Evolutionary conservation across 2,329 filamentous ascomycete genomes (phyloP).

Genomic region (Hansfordia pulvinata): DNA sequence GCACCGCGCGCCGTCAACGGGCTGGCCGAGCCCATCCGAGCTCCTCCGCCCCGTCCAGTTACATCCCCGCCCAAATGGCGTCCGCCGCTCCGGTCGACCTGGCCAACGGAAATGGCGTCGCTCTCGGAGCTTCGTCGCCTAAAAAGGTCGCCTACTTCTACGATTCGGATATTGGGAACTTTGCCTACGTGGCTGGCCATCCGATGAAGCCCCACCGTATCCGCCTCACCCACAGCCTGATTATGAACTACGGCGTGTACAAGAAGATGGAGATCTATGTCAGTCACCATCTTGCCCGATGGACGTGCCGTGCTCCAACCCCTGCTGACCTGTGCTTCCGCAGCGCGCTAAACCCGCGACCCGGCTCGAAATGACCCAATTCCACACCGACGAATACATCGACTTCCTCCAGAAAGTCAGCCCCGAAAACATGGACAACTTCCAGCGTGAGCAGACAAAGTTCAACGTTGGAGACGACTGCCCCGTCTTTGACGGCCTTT

Average conservation of each 20-base stretch:
- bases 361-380: conserved; percentile 80
- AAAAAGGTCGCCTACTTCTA: conserved; percentile 98
- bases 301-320: no score
- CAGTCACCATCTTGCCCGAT: conserved; percentile 36
- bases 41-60: not conserved
- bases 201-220: conserved; percentile 99
- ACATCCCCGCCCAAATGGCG: conserved; percentile 26
- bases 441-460: conserved; percentile 76
- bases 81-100: conserved; percentile 36
- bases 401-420: conserved; percentile 92
- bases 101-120: conserved; percentile 35
- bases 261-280: conserved; percentile 95
- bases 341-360: conserved; percentile 78
- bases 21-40: not conserved
- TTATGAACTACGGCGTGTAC: conserved; percentile 92
- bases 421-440: conserved; percentile 95
- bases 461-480: conserved; percentile 97
- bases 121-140: conserved; percentile 26
- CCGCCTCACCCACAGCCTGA: conserved; percentile 85
- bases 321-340: conserved; percentile 1
- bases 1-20: not conserved
- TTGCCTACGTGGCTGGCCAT: conserved; percentile 91
- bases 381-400: conserved; percentile 91
- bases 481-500: conserved; percentile 95
- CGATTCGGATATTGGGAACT: conserved; percentile 95